Base-by-base conservation (phyloP, 768 basidiomycete genomes). In the Hydnum rufescens region DNA sequence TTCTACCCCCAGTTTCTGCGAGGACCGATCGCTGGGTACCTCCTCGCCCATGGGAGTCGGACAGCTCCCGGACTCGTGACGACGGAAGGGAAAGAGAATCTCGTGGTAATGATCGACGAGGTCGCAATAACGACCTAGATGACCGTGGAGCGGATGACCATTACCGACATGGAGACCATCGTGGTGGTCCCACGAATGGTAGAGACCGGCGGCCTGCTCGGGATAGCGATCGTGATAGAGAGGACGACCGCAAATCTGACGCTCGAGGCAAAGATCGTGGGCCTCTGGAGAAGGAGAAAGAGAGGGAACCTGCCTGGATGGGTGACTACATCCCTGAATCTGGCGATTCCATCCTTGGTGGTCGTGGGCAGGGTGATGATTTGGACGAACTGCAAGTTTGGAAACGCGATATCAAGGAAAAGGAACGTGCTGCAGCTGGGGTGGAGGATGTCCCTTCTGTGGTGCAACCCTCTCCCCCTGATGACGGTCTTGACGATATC, bases 261-360 rank as follows among this genome's bases (percentile, higher is more conserved):
- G 65, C 39, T 55, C 63, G 29, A 57, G 62, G 3, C 55, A 60
- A 60, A 49, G 61, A 57, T 53, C 23, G 36, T 57, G 63, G 26
- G 66, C n/a, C n/a, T n/a, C n/a, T 68, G 16, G 67, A 67, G 22
- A 74, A 51, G 55, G 64, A 47, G 73, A 72, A 67, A 50, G 77
- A 78, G 58, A 70, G n/a, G 66, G 86, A 88, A 61, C 86, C 85
- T 23, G 85, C 85, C 18, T 89, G 85, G 85, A 89, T 89, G 85
- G 86, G 87, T 57, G 77, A 82, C 19, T 86, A 85, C 61, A 72
- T 86, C 55, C 83, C 84, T 8, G 71, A 66, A 49, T 42, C 53
- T 23, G 71, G 71, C 23, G 63, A 75, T 18, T 67, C 66, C 30
- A 31, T 54, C 5, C 68, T 83, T 51, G 80, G 82, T 18, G 74